Conservation (phyloP, 148 eudicot species). For the Camellia japonica region DNA sequence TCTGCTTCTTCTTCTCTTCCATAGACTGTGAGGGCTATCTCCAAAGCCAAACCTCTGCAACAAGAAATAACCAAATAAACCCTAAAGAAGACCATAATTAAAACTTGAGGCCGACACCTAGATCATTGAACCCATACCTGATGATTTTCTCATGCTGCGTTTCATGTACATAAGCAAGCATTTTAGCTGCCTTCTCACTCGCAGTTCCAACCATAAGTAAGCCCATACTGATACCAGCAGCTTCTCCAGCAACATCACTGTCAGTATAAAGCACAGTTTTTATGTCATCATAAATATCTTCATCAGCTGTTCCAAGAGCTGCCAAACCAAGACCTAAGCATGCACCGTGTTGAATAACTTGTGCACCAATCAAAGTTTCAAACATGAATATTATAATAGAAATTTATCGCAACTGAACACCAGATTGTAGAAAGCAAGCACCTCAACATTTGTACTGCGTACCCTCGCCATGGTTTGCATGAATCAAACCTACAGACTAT, state of each 20-base stretch:
- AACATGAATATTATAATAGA: neutral
- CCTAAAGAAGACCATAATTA: conserved; percentile 11
- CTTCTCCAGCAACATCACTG: conserved; percentile 99
- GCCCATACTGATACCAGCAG: conserved; percentile 97
- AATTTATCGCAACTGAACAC: neutral
- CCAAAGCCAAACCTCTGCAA: conserved; percentile 85
- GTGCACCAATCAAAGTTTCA: conserved; percentile 35
- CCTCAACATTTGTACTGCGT: conserved; percentile 89
- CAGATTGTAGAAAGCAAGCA: conserved; percentile 15
- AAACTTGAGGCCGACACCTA: conserved; percentile 2
- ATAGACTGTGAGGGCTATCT: conserved; percentile 91
- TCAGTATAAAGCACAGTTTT: conserved; percentile 88
- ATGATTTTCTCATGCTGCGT: conserved; percentile 99
- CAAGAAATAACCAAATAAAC: conserved; percentile 7
- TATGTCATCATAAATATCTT: conserved; percentile 82
- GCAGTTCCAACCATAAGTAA: conserved; percentile 97
- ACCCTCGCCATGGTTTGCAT: conserved; percentile 98
- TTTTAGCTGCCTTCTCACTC: conserved; percentile 94
- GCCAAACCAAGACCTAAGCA: conserved; percentile 95
- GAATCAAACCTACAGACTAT: conserved; percentile 95
- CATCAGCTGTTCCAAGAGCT: conserved; percentile 96
- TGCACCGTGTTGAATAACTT: conserved; percentile 99
- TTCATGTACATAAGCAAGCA: conserved; percentile 97
- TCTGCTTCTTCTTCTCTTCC: conserved; percentile 99
- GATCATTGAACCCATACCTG: conserved; percentile 45